Evolutionary conservation across 169 alveolate species (phyloP), one percentile per base, ranked within the genome.

Genomic region (Cryptosporidium xiaoi): DNA sequence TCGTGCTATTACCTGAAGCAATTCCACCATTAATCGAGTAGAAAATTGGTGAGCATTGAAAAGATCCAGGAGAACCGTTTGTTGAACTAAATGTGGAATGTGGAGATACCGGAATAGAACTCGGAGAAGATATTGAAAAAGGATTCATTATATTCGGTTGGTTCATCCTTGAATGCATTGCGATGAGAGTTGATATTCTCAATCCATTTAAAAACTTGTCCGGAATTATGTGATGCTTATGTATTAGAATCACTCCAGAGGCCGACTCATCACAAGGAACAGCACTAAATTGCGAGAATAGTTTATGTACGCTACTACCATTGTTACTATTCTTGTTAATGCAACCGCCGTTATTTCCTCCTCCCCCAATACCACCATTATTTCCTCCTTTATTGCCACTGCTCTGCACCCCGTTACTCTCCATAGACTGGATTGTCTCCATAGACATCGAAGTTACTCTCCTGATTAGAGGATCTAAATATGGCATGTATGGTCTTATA

Each of bases 101-200:
- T 18, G 83, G 83, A 34, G 83, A 69, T 12, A 69, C 83, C 29
- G 83, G 67, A 13, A 69, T 51, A 1, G 83, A 69, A 16, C n/a
- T 55, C 3, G 83, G 83, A 6, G 83, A 69, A 0, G 83, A 69
- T 20, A 69, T 24, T 24, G 67, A 53, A 56, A 69, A 69, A 7
- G 68, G 83, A 10, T 56, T 50, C 67, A 69, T 56, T 53, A 69
- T 51, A 31, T 34, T 69, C 20, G 83, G 68, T 24, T 69, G 83
- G 8, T 31, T 69, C 83, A 69, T 53, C 36, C 83, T 69, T 13
- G 83, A 69, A 18, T 69, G 83, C 83, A 69, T 69, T 31, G 83
- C 83, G n/a, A 69, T 69, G 33, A 69, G 51, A 33, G 62, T 69
- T 3, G 83, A 69, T n/a, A 69, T 55, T 31, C 83, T 29, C 20